phyloP scores from a whole-genome alignment of 257 asterid genomes.

The Salvia miltiorrhiza region DNA sequence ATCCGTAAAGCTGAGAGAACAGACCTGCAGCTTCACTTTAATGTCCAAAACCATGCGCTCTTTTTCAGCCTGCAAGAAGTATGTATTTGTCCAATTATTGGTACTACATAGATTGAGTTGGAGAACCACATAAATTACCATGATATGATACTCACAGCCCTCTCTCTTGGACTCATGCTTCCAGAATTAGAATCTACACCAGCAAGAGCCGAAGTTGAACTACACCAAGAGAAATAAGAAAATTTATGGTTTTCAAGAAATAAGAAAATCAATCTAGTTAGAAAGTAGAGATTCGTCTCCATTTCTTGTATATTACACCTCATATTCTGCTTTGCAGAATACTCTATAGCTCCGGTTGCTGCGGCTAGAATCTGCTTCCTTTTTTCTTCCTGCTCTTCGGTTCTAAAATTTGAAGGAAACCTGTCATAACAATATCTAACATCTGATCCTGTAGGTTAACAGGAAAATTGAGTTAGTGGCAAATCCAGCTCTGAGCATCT shows the following conservation, averaged over 20 bases:
- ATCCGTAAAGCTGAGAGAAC: slow-evolving; percentile 23
- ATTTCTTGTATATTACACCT: slow-evolving; percentile 44
- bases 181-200: slow-evolving; percentile 66
- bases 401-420: slow-evolving; percentile 70
- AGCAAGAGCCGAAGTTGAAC: too few relatives aligned
- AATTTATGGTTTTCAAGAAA: slow-evolving; percentile 11
- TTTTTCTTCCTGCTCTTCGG: slow-evolving; percentile 87
- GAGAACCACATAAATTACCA: slow-evolving; percentile 14
- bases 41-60: slow-evolving; percentile 98
- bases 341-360: slow-evolving; percentile 82
- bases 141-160: slow-evolving; percentile 64
- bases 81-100: slow-evolving; percentile 13
- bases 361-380: slow-evolving; percentile 86
- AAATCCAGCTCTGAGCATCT: slow-evolving; percentile 15
- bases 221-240: slow-evolving; percentile 27
- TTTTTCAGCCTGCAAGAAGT: slow-evolving; percentile 75
- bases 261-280: slow-evolving; percentile 14
- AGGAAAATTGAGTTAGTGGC: too few relatives aligned
- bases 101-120: slow-evolving; percentile 7
- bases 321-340: slow-evolving; percentile 60
- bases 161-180: slow-evolving; percentile 90
- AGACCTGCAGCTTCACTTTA: slow-evolving; percentile 94
- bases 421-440: slow-evolving; percentile 65
- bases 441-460: slow-evolving; percentile 41
- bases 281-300: slow-evolving; percentile 19